A percentile compares a stretch with the other conserved stretches of the same genome.
Conservation (phyloP, 2,329 filamentous ascomycete genomes). For the Fusarium avenaceum region DNA sequence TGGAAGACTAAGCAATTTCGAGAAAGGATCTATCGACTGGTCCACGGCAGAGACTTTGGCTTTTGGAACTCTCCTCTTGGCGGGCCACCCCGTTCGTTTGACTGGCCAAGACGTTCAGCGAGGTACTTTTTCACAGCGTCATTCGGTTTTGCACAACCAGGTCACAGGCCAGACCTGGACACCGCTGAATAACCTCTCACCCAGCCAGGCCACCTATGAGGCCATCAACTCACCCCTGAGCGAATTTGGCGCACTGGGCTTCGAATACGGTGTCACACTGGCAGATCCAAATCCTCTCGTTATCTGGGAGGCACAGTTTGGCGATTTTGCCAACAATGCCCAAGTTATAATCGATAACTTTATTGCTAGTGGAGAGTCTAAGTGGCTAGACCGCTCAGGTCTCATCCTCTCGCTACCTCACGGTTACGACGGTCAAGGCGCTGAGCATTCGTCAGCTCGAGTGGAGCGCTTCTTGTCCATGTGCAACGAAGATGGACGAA, state of each 20-base stretch:
- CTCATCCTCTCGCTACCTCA: conserved; percentile 96
- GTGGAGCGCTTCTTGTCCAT: conserved; percentile 86
- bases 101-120: conserved; percentile 99
- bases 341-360: conserved; percentile 99
- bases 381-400: conserved; percentile 98
- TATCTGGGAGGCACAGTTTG: conserved; percentile 99
- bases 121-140: conserved; percentile 98
- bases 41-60: conserved; percentile 95
- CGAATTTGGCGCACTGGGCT: conserved; percentile 81
- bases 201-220: conserved; percentile 92
- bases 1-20: conserved; percentile 64
- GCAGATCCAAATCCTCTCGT: conserved; percentile 95
- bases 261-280: conserved; percentile 97
- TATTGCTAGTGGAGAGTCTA: conserved; percentile 93
- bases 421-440: conserved; percentile 97
- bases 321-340: conserved; percentile 99
- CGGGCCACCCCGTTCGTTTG: conserved; percentile 95
- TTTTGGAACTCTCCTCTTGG: conserved; percentile 88
- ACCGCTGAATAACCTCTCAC: conserved; percentile 85
- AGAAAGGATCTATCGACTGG: conserved; percentile 96
- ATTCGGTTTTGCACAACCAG: conserved; percentile 96
- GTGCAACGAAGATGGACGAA: too few relatives aligned
- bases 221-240: conserved; percentile 94
- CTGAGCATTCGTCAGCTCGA: conserved; percentile 96
- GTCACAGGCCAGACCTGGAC: conserved; percentile 92